Percentiles rank a stretch among this genome's conserved stretches.
Evolutionary conservation across 139 green algal species (phyloP).

Genomic region (Picochlorum costavermella): DNA sequence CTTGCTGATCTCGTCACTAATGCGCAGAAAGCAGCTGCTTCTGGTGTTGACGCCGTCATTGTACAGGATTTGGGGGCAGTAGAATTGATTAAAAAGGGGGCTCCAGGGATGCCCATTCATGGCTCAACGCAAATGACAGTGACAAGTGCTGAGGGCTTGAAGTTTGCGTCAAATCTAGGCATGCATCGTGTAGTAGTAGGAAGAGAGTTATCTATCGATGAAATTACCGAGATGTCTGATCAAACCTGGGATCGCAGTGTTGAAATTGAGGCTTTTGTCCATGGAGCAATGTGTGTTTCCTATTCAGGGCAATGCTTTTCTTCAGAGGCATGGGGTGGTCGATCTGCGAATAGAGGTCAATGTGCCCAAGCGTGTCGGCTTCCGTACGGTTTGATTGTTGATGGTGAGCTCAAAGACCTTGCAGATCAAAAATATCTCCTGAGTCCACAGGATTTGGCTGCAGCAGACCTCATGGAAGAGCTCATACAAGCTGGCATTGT

Average conservation of each 20-base stretch:
- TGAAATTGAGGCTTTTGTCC: conserved; percentile 79
- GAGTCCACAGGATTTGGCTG: conserved; percentile 62
- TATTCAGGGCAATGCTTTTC: conserved; percentile 69
- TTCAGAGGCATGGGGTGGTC: conserved; percentile 71
- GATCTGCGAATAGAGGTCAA: conserved; percentile 76
- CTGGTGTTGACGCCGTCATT: conserved; percentile 76
- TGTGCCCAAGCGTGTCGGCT: conserved; percentile 71
- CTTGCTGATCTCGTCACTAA: conserved; percentile 25
- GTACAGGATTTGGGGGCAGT: conserved; percentile 73
- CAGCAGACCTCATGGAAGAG: conserved; percentile 37
- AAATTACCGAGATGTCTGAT: conserved; percentile 42
- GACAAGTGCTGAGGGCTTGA: conserved; percentile 48
- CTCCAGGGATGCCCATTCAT: conserved; percentile 59
- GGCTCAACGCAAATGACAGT: conserved; percentile 67
- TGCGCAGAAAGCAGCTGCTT: conserved; percentile 36
- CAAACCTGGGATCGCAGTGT: conserved; percentile 5
- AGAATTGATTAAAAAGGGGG: conserved; percentile 46
- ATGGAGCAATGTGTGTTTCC: conserved; percentile 77
- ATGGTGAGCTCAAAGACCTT: conserved; percentile 55
- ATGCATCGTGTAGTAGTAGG: conserved; percentile 70
- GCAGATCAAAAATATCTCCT: conserved; percentile 69
- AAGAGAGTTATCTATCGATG: conserved; percentile 60
- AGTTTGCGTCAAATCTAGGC: conserved; percentile 45
- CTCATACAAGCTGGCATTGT: conserved; percentile 64
- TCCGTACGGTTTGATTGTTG: conserved; percentile 61